Conservation (phyloP, 1,284 basidiomycete genomes). For the Ceratobasidium sp. region DNA sequence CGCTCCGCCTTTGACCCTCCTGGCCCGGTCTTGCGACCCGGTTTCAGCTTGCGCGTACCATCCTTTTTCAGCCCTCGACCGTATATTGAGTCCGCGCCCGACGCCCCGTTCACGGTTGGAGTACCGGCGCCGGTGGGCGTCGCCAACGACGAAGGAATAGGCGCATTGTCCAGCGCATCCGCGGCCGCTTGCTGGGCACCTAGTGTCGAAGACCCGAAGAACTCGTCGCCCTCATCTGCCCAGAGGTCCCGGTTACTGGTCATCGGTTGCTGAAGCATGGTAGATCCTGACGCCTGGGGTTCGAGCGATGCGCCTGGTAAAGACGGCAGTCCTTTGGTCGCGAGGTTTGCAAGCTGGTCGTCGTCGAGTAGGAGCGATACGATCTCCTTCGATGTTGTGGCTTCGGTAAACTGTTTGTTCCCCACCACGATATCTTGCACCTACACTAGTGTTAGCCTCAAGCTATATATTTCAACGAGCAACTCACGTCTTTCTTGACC, state of each 20-base stretch:
- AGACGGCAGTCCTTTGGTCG: conserved; percentile 54
- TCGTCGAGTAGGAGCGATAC: conserved; percentile 96
- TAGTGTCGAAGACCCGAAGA: conserved; percentile 68
- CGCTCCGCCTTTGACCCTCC: conserved; percentile 43
- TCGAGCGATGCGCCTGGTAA: conserved; percentile 59
- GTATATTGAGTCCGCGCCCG: conserved; percentile 14
- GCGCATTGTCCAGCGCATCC: conserved; percentile 28
- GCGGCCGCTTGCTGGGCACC: conserved; percentile 39
- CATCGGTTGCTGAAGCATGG: conserved; percentile 56
- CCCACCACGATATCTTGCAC: conserved; percentile 99
- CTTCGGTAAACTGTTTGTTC: conserved; percentile 92
- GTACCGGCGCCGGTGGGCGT: conserved; percentile 15
- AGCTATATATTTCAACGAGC: not conserved
- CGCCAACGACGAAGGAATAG: conserved; percentile 9
- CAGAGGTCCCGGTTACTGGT: conserved; percentile 71
- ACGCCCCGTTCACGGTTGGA: not conserved
- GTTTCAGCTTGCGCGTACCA: conserved; percentile 37
- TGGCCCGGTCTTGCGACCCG: conserved; percentile 35
- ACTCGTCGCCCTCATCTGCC: conserved; percentile 87
- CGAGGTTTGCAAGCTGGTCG: conserved; percentile 78
- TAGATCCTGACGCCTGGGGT: conserved; percentile 55
- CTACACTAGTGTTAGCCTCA: conserved; percentile 59
- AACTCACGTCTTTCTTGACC: conserved; percentile 92
- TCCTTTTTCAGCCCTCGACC: conserved; percentile 41
- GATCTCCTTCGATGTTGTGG: conserved; percentile 96